These are phyloP conservation scores for Yamadazyma aaseri DNA, from an alignment of 1,139 yeast species.

Conservation along the genomic window DNA sequence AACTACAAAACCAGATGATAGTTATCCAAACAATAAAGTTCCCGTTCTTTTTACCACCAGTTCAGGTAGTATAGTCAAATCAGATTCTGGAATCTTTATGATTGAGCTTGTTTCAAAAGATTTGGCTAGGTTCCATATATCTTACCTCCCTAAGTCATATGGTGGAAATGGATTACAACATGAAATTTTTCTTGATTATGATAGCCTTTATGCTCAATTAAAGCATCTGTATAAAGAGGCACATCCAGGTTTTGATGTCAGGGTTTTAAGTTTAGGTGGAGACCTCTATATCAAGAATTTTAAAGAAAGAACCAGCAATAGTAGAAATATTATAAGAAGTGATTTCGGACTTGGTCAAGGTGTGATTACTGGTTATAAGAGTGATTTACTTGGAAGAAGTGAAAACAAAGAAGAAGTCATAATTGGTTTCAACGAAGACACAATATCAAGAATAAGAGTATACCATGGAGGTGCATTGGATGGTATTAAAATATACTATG, in stretches of 20 bases:
- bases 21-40: conserved; percentile 18
- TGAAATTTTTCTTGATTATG: conserved; percentile 49
- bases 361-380: conserved; percentile 42
- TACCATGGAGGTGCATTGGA: conserved; percentile 77
- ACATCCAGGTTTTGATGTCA: conserved; percentile 42
- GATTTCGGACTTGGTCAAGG: conserved; percentile 45
- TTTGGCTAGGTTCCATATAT: conserved; percentile 60
- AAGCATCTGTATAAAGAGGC: conserved; percentile 24
- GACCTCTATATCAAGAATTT: conserved; percentile 34
- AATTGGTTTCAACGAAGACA: conserved; percentile 30
- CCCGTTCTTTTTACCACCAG: conserved; percentile 29
- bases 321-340: conserved; percentile 25
- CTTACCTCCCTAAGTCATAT: conserved; percentile 53
- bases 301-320: conserved; percentile 20
- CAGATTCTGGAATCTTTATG: conserved; percentile 67
- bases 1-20: conserved; percentile 21
- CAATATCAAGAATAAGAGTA: conserved; percentile 51
- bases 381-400: conserved; percentile 41
- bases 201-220: conserved; percentile 42
- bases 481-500: conserved; percentile 50
- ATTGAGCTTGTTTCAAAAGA: conserved; percentile 67
- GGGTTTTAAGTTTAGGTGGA: conserved; percentile 47
- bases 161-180: conserved; percentile 62
- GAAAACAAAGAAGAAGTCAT: conserved; percentile 19
- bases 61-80: conserved; percentile 49